These are phyloP conservation scores for Thelonectria olida DNA, from an alignment of 2,329 filamentous ascomycete genomes.

Conservation along the genomic window DNA sequence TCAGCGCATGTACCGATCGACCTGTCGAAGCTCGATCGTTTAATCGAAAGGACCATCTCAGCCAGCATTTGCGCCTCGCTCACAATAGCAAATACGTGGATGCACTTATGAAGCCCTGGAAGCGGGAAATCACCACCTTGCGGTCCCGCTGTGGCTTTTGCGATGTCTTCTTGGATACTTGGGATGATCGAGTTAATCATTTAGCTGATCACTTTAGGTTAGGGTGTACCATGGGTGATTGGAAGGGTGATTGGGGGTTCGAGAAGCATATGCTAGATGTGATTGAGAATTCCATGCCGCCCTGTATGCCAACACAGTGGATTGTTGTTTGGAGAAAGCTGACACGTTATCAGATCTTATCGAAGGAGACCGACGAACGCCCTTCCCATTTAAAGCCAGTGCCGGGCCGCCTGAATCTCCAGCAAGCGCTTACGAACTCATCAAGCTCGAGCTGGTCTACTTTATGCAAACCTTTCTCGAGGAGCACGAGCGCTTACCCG, in stretches of 20 bases:
- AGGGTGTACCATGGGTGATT: constrained; percentile 50
- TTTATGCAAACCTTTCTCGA: constrained; percentile 40
- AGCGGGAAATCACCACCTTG: constrained; percentile 44
- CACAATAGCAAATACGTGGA: constrained; percentile 49
- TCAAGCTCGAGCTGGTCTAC: constrained; percentile 48
- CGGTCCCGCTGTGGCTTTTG: constrained; percentile 52
- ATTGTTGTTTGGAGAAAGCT: neutral
- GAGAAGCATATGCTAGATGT: constrained; percentile 46
- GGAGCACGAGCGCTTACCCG: constrained; percentile 25
- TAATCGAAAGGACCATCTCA: constrained; percentile 52
- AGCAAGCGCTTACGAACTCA: constrained; percentile 44
- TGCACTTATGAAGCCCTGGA: constrained; percentile 43
- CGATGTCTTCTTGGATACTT: constrained; percentile 44
- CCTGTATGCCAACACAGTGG: constrained; percentile 36
- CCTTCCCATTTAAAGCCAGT: constrained; percentile 34
- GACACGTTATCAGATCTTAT: constrained; percentile 11
- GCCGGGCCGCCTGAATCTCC: constrained; percentile 29
- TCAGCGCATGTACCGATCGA: constrained; percentile 59
- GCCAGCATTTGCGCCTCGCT: constrained; percentile 51
- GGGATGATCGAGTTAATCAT: constrained; percentile 46
- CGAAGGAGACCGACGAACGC: constrained; percentile 12
- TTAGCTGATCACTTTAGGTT: constrained; percentile 51
- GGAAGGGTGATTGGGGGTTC: constrained; percentile 53
- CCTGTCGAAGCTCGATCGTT: constrained; percentile 52
- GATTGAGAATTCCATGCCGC: constrained; percentile 51